Evolutionary conservation across 2,329 filamentous ascomycete genomes (phyloP).

Genomic region (Claviceps paspali): DNA sequence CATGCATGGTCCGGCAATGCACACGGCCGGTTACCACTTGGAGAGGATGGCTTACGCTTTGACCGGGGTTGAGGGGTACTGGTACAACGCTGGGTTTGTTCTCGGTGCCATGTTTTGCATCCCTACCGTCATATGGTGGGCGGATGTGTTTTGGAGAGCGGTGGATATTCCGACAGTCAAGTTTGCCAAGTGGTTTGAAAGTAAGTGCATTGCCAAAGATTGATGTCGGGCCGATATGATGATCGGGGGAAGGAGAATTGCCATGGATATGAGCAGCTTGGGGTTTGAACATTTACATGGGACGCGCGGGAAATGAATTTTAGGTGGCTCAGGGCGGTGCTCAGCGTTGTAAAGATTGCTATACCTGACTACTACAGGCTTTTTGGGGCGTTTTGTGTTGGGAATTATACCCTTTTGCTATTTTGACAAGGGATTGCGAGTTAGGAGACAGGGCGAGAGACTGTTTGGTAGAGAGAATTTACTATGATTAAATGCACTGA

Average conservation of each 20-base stretch:
- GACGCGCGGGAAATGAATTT: not conserved
- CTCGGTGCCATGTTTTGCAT: slow-evolving; percentile 32
- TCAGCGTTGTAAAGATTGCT: not conserved
- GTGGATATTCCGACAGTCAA: slow-evolving; percentile 40
- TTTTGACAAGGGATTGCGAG: too few species aligned
- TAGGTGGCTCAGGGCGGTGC: not conserved
- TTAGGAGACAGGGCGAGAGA: slow-evolving; percentile 4
- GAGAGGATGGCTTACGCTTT: slow-evolving; percentile 31
- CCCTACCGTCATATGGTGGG: slow-evolving; percentile 36
- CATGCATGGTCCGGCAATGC: slow-evolving; percentile 41
- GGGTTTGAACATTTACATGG: not conserved
- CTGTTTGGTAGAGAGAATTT: too few species aligned
- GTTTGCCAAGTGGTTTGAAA: slow-evolving; percentile 41
- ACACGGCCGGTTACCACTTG: slow-evolving; percentile 35
- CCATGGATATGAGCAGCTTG: not conserved
- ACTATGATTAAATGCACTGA: too few species aligned
- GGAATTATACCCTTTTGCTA: not conserved
- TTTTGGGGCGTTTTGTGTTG: too few species aligned
- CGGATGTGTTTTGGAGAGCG: slow-evolving; percentile 40
- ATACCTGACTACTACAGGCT: not conserved
- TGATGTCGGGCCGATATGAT: slow-evolving; percentile 3
- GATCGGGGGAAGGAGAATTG: not conserved
- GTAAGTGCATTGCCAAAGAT: slow-evolving; percentile 20
- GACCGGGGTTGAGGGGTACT: slow-evolving; percentile 29
- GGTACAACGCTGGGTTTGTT: slow-evolving; percentile 30